These are phyloP conservation scores for Lentinula guzmanii DNA, from an alignment of 768 basidiomycete genomes.

Conservation along the genomic window DNA sequence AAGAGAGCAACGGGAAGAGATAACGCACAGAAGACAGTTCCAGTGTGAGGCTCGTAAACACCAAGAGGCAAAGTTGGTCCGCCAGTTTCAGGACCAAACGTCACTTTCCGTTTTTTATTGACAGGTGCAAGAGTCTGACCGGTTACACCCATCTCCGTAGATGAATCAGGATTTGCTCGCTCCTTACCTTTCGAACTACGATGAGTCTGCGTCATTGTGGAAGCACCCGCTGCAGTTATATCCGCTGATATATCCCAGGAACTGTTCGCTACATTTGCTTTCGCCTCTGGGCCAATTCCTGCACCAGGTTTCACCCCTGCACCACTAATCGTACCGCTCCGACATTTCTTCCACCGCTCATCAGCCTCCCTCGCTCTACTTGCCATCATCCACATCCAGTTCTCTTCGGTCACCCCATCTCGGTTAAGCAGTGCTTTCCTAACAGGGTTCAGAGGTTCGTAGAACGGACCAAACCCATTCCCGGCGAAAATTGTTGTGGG, in stretches of 20 bases:
- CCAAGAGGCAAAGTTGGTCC: constrained; percentile 44
- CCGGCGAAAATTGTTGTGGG: constrained; percentile 90
- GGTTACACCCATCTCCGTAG: constrained; percentile 17
- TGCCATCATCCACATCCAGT: constrained; percentile 88
- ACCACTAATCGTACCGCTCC: constrained; percentile 23
- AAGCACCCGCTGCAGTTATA: background rate
- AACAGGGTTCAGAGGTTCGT: constrained; percentile 80
- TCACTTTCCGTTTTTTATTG: constrained; percentile 22
- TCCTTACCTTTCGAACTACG: constrained; percentile 12
- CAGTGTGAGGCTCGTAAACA: constrained; percentile 79
- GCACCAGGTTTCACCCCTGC: constrained; percentile 49
- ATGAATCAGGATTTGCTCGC: constrained; percentile 14
- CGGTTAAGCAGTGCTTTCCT: constrained; percentile 71
- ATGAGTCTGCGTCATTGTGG: background rate
- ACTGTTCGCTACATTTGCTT: constrained; percentile 22
- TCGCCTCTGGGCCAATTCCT: constrained; percentile 31
- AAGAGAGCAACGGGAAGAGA: background rate
- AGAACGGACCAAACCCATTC: constrained; percentile 80
- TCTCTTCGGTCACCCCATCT: constrained; percentile 81
- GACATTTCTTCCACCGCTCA: constrained; percentile 54
- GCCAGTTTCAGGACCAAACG: constrained; percentile 15
- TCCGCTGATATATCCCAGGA: constrained; percentile 14
- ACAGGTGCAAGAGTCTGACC: constrained; percentile 16
- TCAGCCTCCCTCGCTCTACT: constrained; percentile 58
- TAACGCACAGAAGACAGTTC: constrained; percentile 64